Base-by-base conservation (phyloP, 1,284 basidiomycete species). In the Exobasidium rhododendri region DNA sequence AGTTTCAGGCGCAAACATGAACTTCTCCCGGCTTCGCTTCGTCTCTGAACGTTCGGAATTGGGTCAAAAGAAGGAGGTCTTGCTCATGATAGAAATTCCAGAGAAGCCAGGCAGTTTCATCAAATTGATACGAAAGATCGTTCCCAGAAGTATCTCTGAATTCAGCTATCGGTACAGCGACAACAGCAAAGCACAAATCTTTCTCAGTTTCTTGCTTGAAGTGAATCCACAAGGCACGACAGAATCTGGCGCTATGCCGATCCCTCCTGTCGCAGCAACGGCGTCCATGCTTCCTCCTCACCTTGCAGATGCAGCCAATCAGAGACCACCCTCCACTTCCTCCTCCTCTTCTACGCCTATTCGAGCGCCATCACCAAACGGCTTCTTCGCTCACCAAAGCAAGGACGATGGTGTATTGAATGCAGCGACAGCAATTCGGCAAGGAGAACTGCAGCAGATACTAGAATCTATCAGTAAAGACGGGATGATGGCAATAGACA, bases 1-100 rank as follows among this genome's bases (percentile, higher is more conserved):
- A 58, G 84, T 98, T 66, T 93, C 90, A 68, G 96, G 96, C 30
- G 96, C 96, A 14, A 98, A 99, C 82, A 97, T 98, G 92, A 97
- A 99, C 83, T 98, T 99, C 81, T 90, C 92, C 69, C 86, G 96
- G 28, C 81, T 99, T 51, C 86, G 96, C 5, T 99, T 98, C 77
- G 94, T 99, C 26, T 90, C 96, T 14, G 96, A 99, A 79, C 91
- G 96, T 61, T 96, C 96, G 17, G 93, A 97, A 80, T 84, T 98
- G 32, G 96, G 96, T 70, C 96, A 98, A 81, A 88, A 94, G 35
- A 86, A 90, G 58, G 96, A 99, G 81, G 94, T 90, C 0, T 83
- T 98, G 58, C 84, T 98, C 67, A 91, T 90, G 71, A 91, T 97
- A 40, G 90, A 91, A 75, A 90, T 98, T 58, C 93, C 94, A 24